Conservation (phyloP, 306 rosid species). For the Trifolium dubium region DNA sequence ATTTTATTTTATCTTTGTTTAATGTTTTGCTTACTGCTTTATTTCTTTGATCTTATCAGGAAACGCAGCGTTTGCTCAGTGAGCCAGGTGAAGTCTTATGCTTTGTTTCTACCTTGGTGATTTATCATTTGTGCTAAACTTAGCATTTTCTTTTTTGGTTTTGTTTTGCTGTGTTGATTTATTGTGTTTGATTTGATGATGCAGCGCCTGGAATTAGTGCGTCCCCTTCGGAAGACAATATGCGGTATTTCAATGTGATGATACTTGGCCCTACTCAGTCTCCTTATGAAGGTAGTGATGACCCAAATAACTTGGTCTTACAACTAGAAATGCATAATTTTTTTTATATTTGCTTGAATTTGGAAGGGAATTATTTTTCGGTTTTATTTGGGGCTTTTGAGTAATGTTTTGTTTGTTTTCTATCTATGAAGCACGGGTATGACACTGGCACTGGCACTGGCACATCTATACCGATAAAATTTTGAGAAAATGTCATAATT, state of each 20-base stretch:
- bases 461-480: no score
- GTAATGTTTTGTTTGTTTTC: neutral
- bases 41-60: conserved; percentile 60
- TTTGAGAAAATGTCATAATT: no score
- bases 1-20: neutral
- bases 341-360: conserved; percentile 1
- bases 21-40: conserved; percentile 18
- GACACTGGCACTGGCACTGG: no score
- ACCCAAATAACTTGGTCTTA: conserved; percentile 4
- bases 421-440: no score
- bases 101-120: conserved; percentile 8
- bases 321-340: neutral
- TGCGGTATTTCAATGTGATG: conserved; percentile 98
- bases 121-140: neutral
- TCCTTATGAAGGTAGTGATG: conserved; percentile 90
- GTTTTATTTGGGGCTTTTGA: conserved; percentile 17
- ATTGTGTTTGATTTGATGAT: conserved; percentile 44
- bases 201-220: conserved; percentile 99
- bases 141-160: neutral
- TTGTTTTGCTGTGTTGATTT: conserved; percentile 33
- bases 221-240: conserved; percentile 94
- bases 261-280: conserved; percentile 99
- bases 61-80: conserved; percentile 97
- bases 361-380: neutral
- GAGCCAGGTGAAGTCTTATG: conserved; percentile 75